A percentile compares a stretch with the other conserved stretches of the same genome.
Conservation (phyloP, 177 flowering plant genomes). For the Vitis hybrid region DNA sequence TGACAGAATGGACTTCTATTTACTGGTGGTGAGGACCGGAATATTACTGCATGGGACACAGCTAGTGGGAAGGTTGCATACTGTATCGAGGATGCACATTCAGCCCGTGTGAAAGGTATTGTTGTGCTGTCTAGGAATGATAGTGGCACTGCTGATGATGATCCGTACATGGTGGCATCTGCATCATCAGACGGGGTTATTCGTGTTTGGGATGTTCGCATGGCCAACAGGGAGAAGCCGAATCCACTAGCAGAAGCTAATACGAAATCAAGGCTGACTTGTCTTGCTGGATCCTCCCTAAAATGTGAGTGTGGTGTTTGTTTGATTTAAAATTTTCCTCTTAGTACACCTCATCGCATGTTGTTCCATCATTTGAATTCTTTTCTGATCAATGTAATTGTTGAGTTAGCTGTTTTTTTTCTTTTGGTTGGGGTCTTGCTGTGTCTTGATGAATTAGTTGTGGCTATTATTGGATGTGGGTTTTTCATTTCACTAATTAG, state of each 20-base stretch:
- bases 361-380: neutral
- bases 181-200: slow-evolving; percentile 94
- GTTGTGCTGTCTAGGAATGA: slow-evolving; percentile 53
- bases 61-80: slow-evolving; percentile 77
- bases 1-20: slow-evolving; percentile 74
- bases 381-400: slow-evolving; percentile 1
- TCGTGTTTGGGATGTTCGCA: slow-evolving; percentile 90
- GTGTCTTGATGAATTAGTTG: neutral
- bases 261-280: slow-evolving; percentile 87
- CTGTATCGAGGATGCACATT: slow-evolving; percentile 77
- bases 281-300: slow-evolving; percentile 86
- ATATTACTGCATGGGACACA: slow-evolving; percentile 86
- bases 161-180: slow-evolving; percentile 71
- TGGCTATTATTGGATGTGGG: neutral
- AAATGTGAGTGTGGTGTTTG: slow-evolving; percentile 52
- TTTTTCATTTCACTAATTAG: neutral
- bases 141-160: slow-evolving; percentile 34
- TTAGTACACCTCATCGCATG: too few species aligned
- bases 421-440: too few species aligned
- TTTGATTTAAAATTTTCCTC: neutral
- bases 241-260: slow-evolving; percentile 72
- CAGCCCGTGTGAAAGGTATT: slow-evolving; percentile 84
- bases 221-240: slow-evolving; percentile 58
- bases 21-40: slow-evolving; percentile 88
- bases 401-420: neutral